Evolutionary conservation across 1,284 basidiomycete species (phyloP), one percentile per base, ranked within the genome.

Genomic region (Xerocomus alliaceus): DNA sequence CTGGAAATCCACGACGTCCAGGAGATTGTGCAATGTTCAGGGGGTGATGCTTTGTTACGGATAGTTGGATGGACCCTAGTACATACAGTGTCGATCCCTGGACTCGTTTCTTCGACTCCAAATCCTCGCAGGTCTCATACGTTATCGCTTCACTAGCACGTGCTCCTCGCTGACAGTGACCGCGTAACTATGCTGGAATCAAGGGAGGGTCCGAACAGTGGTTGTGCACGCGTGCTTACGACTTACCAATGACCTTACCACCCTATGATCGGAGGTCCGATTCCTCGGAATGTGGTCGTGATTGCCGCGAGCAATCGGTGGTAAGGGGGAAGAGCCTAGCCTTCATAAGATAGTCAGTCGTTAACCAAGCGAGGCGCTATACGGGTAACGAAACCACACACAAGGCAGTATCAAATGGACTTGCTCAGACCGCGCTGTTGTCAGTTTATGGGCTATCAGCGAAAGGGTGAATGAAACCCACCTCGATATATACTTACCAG

Each of bases 111-210:
- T 37, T 28, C 17, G 44, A 15, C n/a, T n/a, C n/a, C n/a, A n/a
- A n/a, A n/a, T n/a, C n/a, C n/a, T n/a, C n/a, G n/a, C 44, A 49
- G 58, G 55, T 44, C 39, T 63, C 53, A 47, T 73, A 70, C 69
- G 68, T 73, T 59, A 73, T 73, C 65, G 65, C 50, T 59, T 71
- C 41, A 37, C 22, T 24, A 22, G 63, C 57, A 65, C 62, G 62
- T 64, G 65, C 9, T 18, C 9, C 13, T 51, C 9, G 26, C 28
- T 41, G 63, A 46, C 34, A 61, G n/a, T 47, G 55, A 52, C 44
- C 22, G 42, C 52, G 28, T 45, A 60, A 35, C 29, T 66, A 49
- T 28, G 31, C 37, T 28, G 47, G 34, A 42, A 10, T 22, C 34
- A 35, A 37, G 37, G 22, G 5, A 34, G 42, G 47, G 34, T 22